Base-by-base conservation (phyloP, 176 grass and related monocot species). In the Melocanna baccifera region DNA sequence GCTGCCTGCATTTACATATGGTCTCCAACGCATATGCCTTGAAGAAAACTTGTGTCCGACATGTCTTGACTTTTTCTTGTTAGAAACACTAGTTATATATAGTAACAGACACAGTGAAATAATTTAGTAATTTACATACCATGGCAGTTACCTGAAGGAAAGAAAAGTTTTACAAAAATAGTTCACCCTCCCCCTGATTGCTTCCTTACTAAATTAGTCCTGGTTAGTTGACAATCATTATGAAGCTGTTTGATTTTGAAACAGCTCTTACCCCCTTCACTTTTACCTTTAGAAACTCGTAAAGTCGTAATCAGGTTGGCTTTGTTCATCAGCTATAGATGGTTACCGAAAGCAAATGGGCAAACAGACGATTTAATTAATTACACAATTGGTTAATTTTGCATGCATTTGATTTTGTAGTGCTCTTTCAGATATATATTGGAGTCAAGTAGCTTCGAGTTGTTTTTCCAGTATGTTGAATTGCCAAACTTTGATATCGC, bases 371-470 rank as follows among this genome's bases (percentile, higher is more conserved):
- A 57, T 57, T 46, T 22, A 87, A 79, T 59, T 51, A 87, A 64
- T 81, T 88, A 79, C 28, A 12, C 25, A 75, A 62, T 80, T 61
- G 25, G 88, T 88, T 92, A 76, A 86, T 88, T 90, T 84, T 95
- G 10, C 86, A 88, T 88, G 80, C 82, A 94, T 94, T 91, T 94
- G 91, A 94, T 87, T 94, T 92, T 92, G 89, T 94, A 86, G 84
- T 93, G 85, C 88, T 95, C 83, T 99, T 99, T 99, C 97, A 99
- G 97, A 99, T 95, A 95, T 85, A 92, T 99, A 85, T 71, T 99
- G 75, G 93, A 90, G 84, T 99, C 96, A 85, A 90, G 77, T 85
- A 99, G 93, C 91, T 99, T 99, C 23, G 97, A 96, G 47, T 91
- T 99, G 58, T 96, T 99, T 87, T 99, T 99, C 88, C 91, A 96